Conservation (phyloP, 768 basidiomycete genomes). For the Boletellus emodensis region DNA sequence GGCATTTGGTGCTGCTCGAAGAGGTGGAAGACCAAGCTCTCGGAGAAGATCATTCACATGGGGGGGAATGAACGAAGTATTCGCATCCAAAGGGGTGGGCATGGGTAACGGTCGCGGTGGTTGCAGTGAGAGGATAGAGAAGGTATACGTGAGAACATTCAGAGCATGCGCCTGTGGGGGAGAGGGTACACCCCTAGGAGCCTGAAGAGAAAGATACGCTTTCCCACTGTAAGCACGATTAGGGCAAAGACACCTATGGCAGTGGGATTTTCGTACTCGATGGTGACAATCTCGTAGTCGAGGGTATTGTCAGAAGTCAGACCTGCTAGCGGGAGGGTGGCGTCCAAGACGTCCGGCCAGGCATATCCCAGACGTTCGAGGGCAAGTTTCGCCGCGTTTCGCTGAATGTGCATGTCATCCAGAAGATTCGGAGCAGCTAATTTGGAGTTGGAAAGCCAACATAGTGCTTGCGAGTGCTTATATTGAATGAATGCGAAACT, state of each 20-base stretch:
- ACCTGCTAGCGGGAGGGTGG: slow-evolving; percentile 25
- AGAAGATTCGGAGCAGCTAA: slow-evolving; percentile 10
- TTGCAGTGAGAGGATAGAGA: slow-evolving; percentile 57
- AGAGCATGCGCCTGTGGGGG: slow-evolving; percentile 58
- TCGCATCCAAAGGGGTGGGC: slow-evolving; percentile 26
- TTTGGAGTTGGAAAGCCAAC: slow-evolving; percentile 20
- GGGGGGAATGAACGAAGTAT: slow-evolving; percentile 34
- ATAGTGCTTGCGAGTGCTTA: slow-evolving; percentile 26
- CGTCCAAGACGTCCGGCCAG: slow-evolving; percentile 45
- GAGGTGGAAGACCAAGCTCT: slow-evolving; percentile 57
- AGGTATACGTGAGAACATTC: slow-evolving; percentile 31
- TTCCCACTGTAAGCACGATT: slow-evolving; percentile 24
- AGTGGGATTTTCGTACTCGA: slow-evolving; percentile 16
- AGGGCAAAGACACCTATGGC: not conserved
- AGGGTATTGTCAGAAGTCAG: slow-evolving; percentile 24
- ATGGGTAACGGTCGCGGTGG: slow-evolving; percentile 35
- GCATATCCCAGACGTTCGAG: slow-evolving; percentile 35
- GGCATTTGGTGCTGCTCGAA: slow-evolving; percentile 37
- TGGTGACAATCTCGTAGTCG: slow-evolving; percentile 27
- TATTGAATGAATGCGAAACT: slow-evolving; percentile 18
- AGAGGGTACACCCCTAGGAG: slow-evolving; percentile 46
- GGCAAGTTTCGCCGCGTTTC: slow-evolving; percentile 20
- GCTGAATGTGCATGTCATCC: slow-evolving; percentile 13
- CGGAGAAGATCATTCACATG: slow-evolving; percentile 60
- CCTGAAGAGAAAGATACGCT: slow-evolving; percentile 50